Conservation (phyloP, 2,329 filamentous ascomycete species). For the Plenodomus lindquistii region DNA sequence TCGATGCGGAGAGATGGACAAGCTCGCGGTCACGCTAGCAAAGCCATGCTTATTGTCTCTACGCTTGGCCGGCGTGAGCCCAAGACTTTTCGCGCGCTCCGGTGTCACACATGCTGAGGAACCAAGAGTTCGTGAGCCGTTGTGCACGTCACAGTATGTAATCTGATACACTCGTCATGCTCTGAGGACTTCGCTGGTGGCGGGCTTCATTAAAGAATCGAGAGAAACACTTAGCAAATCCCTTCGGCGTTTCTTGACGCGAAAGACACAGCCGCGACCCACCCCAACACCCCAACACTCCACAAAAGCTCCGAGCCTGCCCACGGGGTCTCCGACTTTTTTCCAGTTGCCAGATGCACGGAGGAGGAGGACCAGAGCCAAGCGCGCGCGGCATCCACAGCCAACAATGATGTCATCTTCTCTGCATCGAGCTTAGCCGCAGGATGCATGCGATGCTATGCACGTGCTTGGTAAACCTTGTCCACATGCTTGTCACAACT, state of each 20-base stretch:
- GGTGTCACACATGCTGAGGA: not conserved
- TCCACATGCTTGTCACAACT: not conserved
- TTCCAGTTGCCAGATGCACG: too few species aligned
- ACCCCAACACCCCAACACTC: not conserved
- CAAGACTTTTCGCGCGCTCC: not conserved
- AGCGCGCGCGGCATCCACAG: too few species aligned
- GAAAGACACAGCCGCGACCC: too few species aligned
- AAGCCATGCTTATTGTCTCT: constrained; percentile 8
- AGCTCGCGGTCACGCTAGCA: constrained; percentile 3
- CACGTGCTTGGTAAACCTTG: not conserved
- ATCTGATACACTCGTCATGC: not conserved
- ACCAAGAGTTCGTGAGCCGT: not conserved
- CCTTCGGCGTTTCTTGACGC: too few species aligned
- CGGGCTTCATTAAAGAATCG: too few species aligned
- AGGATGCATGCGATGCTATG: not conserved
- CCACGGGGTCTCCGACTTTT: too few species aligned
- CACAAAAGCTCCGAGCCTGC: not conserved
- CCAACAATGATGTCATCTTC: not conserved
- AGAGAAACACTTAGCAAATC: too few species aligned
- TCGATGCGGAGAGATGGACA: constrained; percentile 7
- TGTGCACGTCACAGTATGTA: not conserved
- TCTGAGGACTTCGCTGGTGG: not conserved
- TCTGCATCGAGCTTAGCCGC: not conserved
- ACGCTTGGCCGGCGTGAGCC: constrained; percentile 1
- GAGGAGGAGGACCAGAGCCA: too few species aligned